Base-by-base conservation (phyloP, 2,329 filamentous ascomycete genomes). In the Sarocladium oryzae region DNA sequence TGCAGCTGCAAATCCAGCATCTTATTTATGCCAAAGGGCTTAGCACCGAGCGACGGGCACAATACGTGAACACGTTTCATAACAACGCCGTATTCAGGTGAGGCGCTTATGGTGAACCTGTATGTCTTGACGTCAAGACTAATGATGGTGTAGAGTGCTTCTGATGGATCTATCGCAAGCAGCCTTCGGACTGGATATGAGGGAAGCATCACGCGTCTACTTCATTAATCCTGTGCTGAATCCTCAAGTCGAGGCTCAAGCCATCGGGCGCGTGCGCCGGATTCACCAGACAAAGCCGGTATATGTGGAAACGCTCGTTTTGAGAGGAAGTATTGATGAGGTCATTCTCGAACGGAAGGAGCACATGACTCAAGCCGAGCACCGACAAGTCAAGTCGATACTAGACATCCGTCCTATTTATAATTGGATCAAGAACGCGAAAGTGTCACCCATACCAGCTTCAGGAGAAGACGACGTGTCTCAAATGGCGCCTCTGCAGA, bases 151-250 rank as follows among this genome's bases (percentile, higher is more conserved):
- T 40, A 73, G 88, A 5, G 89, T 96, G 0, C 71, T 96, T 2
- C 75, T 96, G 1, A 96, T 96, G 86, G 90, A 96, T 61, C 79
- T 96, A n/a, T 82, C 81, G 1, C 89, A 93, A 62, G 91, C 91
- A 26, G 89, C 91, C 0, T 89, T 91, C 55, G 92, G 92, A 0
- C 75, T 97, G 0, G 91, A 96, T 62, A 83, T 96, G 65, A 84
- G 84, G 49, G 83, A 81, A 10, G 91, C 91, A 1, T 93, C 87
- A 4, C 76, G 92, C 2, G 85, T 97, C 9, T 95, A 90, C 67
- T 96, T 97, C 56, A 78, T 95, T 51, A 92, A 86, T 56, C 91
- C 92, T 0, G 88, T 95, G 11, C 85, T 93, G 63, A 87, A 91
- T 50, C 89, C 89, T 0, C 81, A 88, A 56, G 78, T 95, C 1